These are phyloP conservation scores for Anthracocystis panici-leucophaei DNA, from an alignment of 1,284 basidiomycete genomes.

Conservation along the genomic window DNA sequence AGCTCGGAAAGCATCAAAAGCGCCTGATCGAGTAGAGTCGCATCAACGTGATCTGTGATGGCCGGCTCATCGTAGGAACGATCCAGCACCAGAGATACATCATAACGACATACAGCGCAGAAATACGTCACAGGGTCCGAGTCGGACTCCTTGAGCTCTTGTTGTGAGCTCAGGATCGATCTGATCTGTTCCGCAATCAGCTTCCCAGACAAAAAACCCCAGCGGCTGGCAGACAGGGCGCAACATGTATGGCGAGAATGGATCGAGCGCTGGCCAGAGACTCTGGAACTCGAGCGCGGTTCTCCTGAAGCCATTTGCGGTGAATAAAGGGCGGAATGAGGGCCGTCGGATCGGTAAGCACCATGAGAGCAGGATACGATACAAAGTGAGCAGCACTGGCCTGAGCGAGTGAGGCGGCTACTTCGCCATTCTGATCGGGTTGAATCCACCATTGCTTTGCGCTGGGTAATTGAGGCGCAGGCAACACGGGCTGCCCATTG, in stretches of 20 bases:
- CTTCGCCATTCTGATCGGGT: constrained; percentile 42
- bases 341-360: constrained; percentile 59
- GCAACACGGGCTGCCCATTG: constrained; percentile 37
- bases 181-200: constrained; percentile 51
- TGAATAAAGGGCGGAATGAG: constrained; percentile 63
- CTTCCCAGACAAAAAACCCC: too few relatives aligned
- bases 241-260: too few relatives aligned
- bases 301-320: constrained; percentile 62
- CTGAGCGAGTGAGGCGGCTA: constrained; percentile 53
- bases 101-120: constrained; percentile 56
- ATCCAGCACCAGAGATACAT: constrained; percentile 59
- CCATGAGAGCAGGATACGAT: constrained; percentile 62
- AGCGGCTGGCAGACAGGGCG: too few relatives aligned
- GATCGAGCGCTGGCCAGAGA: constrained; percentile 57
- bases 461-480: constrained; percentile 36
- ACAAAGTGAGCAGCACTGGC: constrained; percentile 61
- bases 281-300: constrained; percentile 46
- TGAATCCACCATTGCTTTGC: constrained; percentile 60
- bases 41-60: constrained; percentile 46
- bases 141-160: constrained; percentile 17
- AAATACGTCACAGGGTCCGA: constrained; percentile 44
- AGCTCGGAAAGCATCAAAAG: constrained; percentile 49
- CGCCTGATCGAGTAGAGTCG: constrained; percentile 43
- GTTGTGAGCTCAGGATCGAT: constrained; percentile 14
- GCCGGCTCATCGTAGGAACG: constrained; percentile 57